A percentile compares a stretch with the other conserved stretches of the same genome.
phyloP scores from a whole-genome alignment of 345 rosid genomes.

The Eucalyptus cloeziana region DNA sequence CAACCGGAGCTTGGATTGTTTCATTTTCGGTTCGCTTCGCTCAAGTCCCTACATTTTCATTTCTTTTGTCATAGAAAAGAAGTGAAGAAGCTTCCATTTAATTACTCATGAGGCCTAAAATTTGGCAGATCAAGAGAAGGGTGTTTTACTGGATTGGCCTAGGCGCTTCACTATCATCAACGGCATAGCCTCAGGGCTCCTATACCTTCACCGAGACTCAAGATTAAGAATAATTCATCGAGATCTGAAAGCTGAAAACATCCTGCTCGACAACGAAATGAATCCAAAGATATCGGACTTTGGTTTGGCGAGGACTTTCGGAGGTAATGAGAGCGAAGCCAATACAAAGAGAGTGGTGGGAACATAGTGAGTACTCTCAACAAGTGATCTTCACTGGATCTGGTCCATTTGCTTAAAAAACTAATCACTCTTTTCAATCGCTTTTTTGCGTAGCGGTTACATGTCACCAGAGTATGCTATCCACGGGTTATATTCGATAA shows the following conservation, averaged over 20 bases:
- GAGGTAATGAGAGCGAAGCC: no score
- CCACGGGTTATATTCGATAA: no score
- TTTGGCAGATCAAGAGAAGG: neutral
- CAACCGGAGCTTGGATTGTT: neutral
- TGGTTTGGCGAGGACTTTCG: no score
- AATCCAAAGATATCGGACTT: no score
- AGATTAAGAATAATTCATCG: neutral
- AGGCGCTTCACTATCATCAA: neutral
- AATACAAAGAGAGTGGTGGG: no score
- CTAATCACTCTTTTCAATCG: no score
- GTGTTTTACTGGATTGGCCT: neutral
- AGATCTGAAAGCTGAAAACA: no score
- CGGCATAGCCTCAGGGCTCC: neutral
- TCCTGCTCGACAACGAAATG: no score
- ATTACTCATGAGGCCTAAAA: neutral
- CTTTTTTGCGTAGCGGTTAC: neutral
- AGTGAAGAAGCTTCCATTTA: neutral
- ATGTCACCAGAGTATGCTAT: neutral
- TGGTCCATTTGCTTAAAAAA: no score
- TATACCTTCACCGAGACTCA: neutral
- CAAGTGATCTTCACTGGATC: no score
- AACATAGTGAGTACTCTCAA: no score
- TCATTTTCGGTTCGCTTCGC: neutral
- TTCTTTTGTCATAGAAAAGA: neutral
- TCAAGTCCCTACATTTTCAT: neutral